Conservation (phyloP, 192 early-diverging fungal genomes). For the Mortierella alpina region DNA sequence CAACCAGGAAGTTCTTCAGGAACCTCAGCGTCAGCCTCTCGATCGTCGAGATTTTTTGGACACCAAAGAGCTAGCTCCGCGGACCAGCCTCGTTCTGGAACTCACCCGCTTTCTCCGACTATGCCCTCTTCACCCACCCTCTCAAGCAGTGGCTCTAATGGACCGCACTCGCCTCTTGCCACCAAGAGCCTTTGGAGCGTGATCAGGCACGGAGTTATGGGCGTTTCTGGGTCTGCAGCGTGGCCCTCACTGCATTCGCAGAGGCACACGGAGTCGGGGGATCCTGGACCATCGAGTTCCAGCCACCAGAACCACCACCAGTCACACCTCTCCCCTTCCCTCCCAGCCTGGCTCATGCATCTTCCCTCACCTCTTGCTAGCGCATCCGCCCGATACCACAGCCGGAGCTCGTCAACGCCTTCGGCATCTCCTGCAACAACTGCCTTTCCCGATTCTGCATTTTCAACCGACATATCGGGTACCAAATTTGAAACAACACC, state of each 20-base stretch:
- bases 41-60: conserved; percentile 33
- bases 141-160: background rate
- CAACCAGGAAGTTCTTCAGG: background rate
- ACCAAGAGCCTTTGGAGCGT: conserved; percentile 37
- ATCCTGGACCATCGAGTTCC: conserved; percentile 10
- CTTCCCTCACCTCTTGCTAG: conserved; percentile 37
- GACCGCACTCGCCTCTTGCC: conserved; percentile 22
- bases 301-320: conserved; percentile 2
- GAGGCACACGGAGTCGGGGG: conserved; percentile 8
- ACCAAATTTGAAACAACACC: background rate
- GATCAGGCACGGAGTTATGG: conserved; percentile 46
- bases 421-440: background rate
- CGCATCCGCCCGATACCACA: conserved; percentile 33
- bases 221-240: conserved; percentile 38
- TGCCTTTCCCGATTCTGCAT: background rate
- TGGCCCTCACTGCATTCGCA: conserved; percentile 29
- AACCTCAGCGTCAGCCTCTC: background rate
- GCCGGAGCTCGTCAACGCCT: conserved; percentile 6
- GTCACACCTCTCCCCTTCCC: conserved; percentile 19
- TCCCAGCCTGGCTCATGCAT: conserved; percentile 30
- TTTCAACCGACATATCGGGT: background rate
- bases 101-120: conserved; percentile 8
- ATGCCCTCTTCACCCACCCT: conserved; percentile 15
- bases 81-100: conserved; percentile 8
- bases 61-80: conserved; percentile 20